Evolutionary conservation across 257 asterid species (phyloP), one percentile per base, ranked within the genome.

Genomic region (Mentha longifolia): DNA sequence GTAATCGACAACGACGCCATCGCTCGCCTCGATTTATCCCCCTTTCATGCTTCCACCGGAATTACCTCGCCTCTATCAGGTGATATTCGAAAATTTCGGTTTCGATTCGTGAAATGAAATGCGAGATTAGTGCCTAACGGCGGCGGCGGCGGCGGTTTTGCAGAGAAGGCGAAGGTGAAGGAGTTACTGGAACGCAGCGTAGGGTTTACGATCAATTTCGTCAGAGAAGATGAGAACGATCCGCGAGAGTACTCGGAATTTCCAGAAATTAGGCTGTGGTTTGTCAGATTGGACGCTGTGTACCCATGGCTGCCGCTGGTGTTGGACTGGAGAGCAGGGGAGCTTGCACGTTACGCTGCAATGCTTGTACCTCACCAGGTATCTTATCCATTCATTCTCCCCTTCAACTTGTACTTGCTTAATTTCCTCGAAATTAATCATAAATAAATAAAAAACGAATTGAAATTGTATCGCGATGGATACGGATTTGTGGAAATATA

Each of bases 311-410:
- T 92, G 28, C 96, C 97, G 22, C 88, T 86, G n/a, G 56, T 84
- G 5, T 55, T 92, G 89, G 98, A 92, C 80, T 92, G 96, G 97
- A 77, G 96, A 51, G 97, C 96, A 20, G 96, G 98, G 55, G 97
- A 92, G 77, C 97, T 92, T 82, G 96, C 95, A 50, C 96, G 96
- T 37, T 90, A 88, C 61, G 89, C 98, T 55, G 95, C 96, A 9
- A 92, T 92, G 98, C 77, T 90, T 16, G 91, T 92, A 72, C 98
- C 97, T 76, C 98, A 92, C 78, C 97, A 92, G 93, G 95, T 47
- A 47, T 47, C 54, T n/a, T n/a, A 47, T 47, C 20, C n/a, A 47
- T n/a, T 14, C n/a, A 41, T 10, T 41, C 10, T 7, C 13, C 12
- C 1, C 13, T 41, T 41, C 37, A 33, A 33, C 6, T 33, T 33